phyloP scores from a whole-genome alignment of 2,329 filamentous ascomycete genomes.

The Fusarium pseudocircinatum region DNA sequence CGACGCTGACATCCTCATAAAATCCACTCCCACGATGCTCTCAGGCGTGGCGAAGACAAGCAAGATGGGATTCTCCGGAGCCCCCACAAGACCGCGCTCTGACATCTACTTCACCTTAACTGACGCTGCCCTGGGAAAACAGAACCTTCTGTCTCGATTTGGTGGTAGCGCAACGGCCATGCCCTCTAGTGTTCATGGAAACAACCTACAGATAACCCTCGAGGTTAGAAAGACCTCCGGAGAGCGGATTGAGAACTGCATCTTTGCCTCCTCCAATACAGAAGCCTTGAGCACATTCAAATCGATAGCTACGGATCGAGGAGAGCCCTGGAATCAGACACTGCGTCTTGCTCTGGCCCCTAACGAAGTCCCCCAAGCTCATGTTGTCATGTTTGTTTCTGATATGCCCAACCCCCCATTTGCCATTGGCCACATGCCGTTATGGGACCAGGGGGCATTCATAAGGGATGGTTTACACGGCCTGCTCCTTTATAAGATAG shows the following conservation, averaged over 20 bases:
- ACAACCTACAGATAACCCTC: slow-evolving; percentile 85
- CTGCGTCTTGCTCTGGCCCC: slow-evolving; percentile 82
- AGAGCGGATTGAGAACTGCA: slow-evolving; percentile 86
- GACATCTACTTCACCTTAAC: slow-evolving; percentile 94
- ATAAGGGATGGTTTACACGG: slow-evolving; percentile 85
- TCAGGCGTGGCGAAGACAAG: slow-evolving; percentile 82
- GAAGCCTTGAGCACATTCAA: slow-evolving; percentile 85
- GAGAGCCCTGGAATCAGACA: slow-evolving; percentile 88
- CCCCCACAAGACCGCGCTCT: slow-evolving; percentile 85
- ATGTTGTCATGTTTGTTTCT: slow-evolving; percentile 89
- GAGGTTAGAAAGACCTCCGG: slow-evolving; percentile 85
- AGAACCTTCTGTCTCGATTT: slow-evolving; percentile 74
- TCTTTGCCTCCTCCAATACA: slow-evolving; percentile 85
- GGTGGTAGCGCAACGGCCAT: slow-evolving; percentile 80
- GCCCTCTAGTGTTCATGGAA: slow-evolving; percentile 68
- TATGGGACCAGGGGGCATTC: slow-evolving; percentile 94
- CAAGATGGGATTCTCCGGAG: slow-evolving; percentile 94
- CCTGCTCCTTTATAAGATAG: slow-evolving; percentile 86
- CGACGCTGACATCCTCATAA: slow-evolving; percentile 84
- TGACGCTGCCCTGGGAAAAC: slow-evolving; percentile 79
- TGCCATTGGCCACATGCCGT: slow-evolving; percentile 88
- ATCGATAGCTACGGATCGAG: slow-evolving; percentile 81
- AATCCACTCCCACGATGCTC: slow-evolving; percentile 86
- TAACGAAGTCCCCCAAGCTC: slow-evolving; percentile 81
- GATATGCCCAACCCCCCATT: slow-evolving; percentile 90